Percentiles rank a stretch among this genome's conserved stretches.
Conservation (phyloP, 257 asterid genomes). For the Fraxinus excelsior region DNA sequence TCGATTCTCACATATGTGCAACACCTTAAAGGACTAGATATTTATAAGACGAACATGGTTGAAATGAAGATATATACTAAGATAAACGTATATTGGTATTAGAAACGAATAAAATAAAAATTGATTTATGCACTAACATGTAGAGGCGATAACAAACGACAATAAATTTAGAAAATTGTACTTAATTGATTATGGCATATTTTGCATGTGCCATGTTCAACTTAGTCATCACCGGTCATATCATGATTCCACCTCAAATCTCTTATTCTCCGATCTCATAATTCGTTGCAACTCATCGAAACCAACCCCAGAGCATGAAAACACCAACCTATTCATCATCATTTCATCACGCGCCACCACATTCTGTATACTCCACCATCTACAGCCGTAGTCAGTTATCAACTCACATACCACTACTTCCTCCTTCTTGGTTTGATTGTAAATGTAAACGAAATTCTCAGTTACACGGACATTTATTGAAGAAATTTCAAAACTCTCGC, state of each 20-base stretch:
- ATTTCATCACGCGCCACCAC: constrained; percentile 36
- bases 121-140: no score
- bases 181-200: no score
- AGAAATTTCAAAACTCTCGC: constrained; percentile 35
- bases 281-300: constrained; percentile 47
- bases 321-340: constrained; percentile 41
- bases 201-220: not conserved
- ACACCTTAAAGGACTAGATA: no score
- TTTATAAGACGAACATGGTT: not conserved
- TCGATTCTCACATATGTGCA: not conserved
- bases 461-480: constrained; percentile 39
- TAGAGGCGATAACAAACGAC: no score
- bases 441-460: constrained; percentile 45
- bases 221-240: not conserved
- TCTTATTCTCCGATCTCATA: constrained; percentile 22
- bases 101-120: no score
- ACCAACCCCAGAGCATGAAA: constrained; percentile 52
- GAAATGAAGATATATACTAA: no score
- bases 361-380: constrained; percentile 48
- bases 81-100: not conserved
- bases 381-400: constrained; percentile 17
- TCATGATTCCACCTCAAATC: constrained; percentile 15
- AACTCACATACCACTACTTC: constrained; percentile 70
- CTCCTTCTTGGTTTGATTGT: constrained; percentile 40
- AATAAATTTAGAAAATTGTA: no score